A percentile compares a stretch with the other conserved stretches of the same genome.
phyloP scores from a whole-genome alignment of 2,329 filamentous ascomycete species.

The Beauveria sp. region DNA sequence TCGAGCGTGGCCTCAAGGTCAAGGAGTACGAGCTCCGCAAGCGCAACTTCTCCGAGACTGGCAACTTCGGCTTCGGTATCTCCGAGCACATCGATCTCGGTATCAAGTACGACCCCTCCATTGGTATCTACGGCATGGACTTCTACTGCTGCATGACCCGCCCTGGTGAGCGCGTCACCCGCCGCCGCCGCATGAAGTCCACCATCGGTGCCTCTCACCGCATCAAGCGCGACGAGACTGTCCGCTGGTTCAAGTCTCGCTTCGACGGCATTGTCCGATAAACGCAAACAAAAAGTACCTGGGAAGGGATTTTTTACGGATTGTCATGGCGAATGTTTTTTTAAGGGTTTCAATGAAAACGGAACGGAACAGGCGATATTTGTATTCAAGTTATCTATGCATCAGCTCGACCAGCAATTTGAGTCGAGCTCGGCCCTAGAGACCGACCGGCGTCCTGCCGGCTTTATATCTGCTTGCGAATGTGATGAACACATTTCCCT shows the following conservation, averaged over 20 bases:
- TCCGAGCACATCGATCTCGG: slow-evolving; percentile 99
- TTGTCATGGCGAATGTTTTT: slow-evolving; percentile 34
- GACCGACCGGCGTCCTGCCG: slow-evolving; percentile 64
- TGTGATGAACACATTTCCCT: slow-evolving; percentile 27
- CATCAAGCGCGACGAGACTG: slow-evolving; percentile 89
- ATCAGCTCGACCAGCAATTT: slow-evolving; percentile 42
- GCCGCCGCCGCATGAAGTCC: slow-evolving; percentile 84
- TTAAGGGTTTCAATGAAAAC: slow-evolving; percentile 20
- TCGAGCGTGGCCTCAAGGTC: slow-evolving; percentile 99
- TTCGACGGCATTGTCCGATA: slow-evolving; percentile 99
- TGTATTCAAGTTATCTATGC: slow-evolving; percentile 39
- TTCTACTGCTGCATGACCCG: slow-evolving; percentile 99
- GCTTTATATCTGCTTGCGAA: slow-evolving; percentile 34
- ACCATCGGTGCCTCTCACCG: slow-evolving; percentile 80
- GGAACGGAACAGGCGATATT: slow-evolving; percentile 24
- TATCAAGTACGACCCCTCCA: slow-evolving; percentile 99
- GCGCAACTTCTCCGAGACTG: slow-evolving; percentile 99
- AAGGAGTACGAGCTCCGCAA: slow-evolving; percentile 99
- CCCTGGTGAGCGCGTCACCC: slow-evolving; percentile 94
- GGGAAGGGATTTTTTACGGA: slow-evolving; percentile 24
- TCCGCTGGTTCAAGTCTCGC: slow-evolving; percentile 89
- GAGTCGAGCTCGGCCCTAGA: slow-evolving; percentile 63
- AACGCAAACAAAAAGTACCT: slow-evolving; percentile 34
- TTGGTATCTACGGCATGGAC: slow-evolving; percentile 99
- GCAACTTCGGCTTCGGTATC: slow-evolving; percentile 99